Base-by-base conservation (phyloP, 768 basidiomycete genomes). In the Leccinum boreale region DNA sequence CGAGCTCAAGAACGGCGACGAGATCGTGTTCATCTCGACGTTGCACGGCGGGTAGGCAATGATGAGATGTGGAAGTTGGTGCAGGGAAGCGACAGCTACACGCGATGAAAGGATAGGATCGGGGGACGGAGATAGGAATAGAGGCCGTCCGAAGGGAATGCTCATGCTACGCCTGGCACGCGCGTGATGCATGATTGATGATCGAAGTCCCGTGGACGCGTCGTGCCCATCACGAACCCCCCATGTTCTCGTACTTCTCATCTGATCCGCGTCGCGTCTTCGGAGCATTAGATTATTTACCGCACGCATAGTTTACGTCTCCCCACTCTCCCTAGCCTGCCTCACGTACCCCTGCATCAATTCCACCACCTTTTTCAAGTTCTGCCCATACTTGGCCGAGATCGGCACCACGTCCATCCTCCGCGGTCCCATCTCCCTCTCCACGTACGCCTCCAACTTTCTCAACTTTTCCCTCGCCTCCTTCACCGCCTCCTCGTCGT, bases 1-100 rank as follows among this genome's bases (percentile, higher is more conserved):
- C 70, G 77, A 75, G 60, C 74, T 98, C 57, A 76, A 89, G 70
- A 76, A 85, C 31, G 79, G 83, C 0, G 97, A 99, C 69, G 92
- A 95, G 75, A 82, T 98, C 60, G 92, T 98, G 15, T 96, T 99
- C 72, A 98, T 99, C 59, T 96, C 93, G 21, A 98, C 95, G 0
- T 74, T 98, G 50, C 96, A 98, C 66, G 96, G 96, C 3, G 63
- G 63, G 24, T 62, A 53, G 11, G 3, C 53, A 15, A 15, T 15
- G 33, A 17, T 9, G 23, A 9, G 21, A 24, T 35, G 21, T 21
- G n/a, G 26, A 28, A 28, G 24, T 9, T n/a, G 17, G 8, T 45
- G 9, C n/a, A 9, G 12, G 8, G 8, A 17, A 26, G 39, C 4
- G n/a, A n/a, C 17, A 3, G 3, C n/a, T 39, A 39, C 17, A 39